Conservation (phyloP, 73 alveolate genomes). For the Tetrahymena borealis region DNA sequence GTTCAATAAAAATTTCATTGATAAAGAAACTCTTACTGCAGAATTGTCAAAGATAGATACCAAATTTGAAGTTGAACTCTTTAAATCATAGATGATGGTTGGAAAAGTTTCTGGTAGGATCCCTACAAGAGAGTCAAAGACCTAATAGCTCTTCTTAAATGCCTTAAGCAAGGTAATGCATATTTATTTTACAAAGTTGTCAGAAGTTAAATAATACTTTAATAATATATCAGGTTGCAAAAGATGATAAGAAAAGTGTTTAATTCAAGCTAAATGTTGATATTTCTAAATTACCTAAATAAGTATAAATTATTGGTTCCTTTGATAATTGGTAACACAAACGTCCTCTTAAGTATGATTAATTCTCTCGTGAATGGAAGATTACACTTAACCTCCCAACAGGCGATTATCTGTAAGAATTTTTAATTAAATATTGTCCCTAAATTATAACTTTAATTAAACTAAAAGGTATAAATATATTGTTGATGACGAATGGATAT, state of each 20-base stretch:
- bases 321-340: constrained; percentile 95
- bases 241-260: background rate
- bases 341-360: constrained; percentile 79
- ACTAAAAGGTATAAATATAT: constrained; percentile 19
- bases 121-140: background rate
- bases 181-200: background rate
- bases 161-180: background rate
- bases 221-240: background rate
- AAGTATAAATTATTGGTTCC: constrained; percentile 85
- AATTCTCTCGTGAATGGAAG: constrained; percentile 65
- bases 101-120: background rate
- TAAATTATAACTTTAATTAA: background rate
- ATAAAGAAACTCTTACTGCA: constrained; percentile 33
- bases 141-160: background rate
- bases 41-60: background rate
- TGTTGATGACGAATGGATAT: constrained; percentile 49
- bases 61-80: background rate
- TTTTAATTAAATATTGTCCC: constrained; percentile 52
- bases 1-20: constrained; percentile 66
- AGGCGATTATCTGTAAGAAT: constrained; percentile 84
- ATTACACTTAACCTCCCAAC: constrained; percentile 67
- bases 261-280: background rate
- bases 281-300: constrained; percentile 17
- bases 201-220: background rate
- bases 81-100: background rate